phyloP scores from a whole-genome alignment of 139 green algal species.

The Asterochloris erici region DNA sequence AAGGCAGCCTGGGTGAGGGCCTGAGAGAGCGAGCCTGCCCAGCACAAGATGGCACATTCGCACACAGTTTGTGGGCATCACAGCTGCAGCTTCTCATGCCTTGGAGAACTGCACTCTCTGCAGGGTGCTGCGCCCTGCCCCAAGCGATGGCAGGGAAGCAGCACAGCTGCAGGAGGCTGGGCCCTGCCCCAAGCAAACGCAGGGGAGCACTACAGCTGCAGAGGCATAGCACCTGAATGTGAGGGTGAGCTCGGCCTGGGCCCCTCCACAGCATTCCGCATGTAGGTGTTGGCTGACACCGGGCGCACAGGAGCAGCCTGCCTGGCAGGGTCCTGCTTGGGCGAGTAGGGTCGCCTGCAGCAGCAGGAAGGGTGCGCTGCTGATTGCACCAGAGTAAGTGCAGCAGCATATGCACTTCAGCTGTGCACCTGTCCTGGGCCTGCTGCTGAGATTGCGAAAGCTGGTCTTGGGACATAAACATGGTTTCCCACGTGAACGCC shows the following conservation, averaged over 20 bases:
- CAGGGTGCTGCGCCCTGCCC: neutral
- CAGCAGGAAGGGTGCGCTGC: too few species aligned
- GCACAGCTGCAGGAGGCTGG: neutral
- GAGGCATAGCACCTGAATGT: neutral
- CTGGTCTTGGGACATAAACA: too few species aligned
- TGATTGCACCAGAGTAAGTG: too few species aligned
- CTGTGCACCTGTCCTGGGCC: too few species aligned
- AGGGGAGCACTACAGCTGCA: neutral
- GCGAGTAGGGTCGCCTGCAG: too few species aligned
- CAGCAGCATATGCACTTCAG: too few species aligned
- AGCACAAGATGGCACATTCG: too few species aligned
- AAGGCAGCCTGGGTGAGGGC: neutral
- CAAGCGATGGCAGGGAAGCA: neutral
- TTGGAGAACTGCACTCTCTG: neutral
- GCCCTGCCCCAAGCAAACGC: neutral
- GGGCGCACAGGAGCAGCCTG: neutral
- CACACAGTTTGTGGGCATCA: neutral
- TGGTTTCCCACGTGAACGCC: too few species aligned
- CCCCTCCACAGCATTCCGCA: slow-evolving; percentile 1
- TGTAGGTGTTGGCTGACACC: slow-evolving; percentile 13
- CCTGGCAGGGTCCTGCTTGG: too few species aligned
- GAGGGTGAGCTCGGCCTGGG: neutral
- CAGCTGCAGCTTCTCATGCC: neutral
- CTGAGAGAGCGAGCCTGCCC: too few species aligned
- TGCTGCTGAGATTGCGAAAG: too few species aligned